These are phyloP conservation scores for Coemansia sp. DNA, from an alignment of 371 early-diverging fungal genomes.

Conservation along the genomic window DNA sequence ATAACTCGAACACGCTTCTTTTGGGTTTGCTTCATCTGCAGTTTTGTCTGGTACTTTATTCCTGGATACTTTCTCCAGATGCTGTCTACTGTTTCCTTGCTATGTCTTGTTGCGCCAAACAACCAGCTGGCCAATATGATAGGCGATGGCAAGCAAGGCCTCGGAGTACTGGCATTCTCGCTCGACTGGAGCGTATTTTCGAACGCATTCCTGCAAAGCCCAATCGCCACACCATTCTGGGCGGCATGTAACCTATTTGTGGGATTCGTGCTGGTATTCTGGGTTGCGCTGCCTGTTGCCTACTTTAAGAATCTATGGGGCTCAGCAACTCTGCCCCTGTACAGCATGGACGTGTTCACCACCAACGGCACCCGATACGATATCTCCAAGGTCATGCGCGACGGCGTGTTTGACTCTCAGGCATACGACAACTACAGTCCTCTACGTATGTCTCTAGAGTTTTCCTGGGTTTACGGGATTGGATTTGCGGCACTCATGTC, in stretches of 20 bases:
- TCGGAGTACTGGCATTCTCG: conserved; percentile 71
- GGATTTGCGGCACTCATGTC: conserved; percentile 70
- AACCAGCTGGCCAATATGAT: conserved; percentile 61
- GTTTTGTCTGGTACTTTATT: conserved; percentile 72
- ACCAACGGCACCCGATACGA: conserved; percentile 51
- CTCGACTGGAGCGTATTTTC: conserved; percentile 78
- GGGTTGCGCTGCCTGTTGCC: conserved; percentile 71
- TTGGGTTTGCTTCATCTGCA: conserved; percentile 42
- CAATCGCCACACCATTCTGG: conserved; percentile 75
- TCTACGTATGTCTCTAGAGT: conserved; percentile 70
- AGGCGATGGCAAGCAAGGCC: conserved; percentile 63
- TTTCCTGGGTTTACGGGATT: conserved; percentile 66
- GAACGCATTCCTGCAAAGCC: conserved; percentile 59
- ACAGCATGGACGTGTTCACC: conserved; percentile 51
- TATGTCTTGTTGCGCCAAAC: conserved; percentile 69
- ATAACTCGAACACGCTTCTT: conserved; percentile 44
- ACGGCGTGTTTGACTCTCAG: conserved; percentile 57
- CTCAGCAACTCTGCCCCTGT: conserved; percentile 55
- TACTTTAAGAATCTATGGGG: conserved; percentile 69
- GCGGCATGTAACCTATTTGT: conserved; percentile 68
- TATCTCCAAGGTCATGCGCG: conserved; percentile 43
- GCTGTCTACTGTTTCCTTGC: conserved; percentile 68
- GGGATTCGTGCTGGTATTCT: conserved; percentile 68
- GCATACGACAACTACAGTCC: conserved; percentile 68
- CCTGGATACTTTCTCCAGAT: conserved; percentile 75